A percentile compares a stretch with the other conserved stretches of the same genome.
Conservation (phyloP, 148 eudicot species). For the Rhododendron griersonianum region DNA sequence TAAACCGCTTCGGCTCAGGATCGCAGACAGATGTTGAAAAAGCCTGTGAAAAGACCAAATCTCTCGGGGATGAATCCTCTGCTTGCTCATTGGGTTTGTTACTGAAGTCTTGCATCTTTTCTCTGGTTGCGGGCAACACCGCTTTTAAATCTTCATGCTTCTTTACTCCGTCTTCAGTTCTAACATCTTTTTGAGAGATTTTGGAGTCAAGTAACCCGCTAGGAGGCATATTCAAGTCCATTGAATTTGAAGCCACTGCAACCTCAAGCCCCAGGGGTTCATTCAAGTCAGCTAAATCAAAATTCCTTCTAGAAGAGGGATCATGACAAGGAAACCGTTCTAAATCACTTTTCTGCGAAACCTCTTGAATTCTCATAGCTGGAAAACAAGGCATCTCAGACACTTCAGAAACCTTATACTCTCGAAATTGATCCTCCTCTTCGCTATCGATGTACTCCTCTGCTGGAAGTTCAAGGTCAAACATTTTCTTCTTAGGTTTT, state of each 20-base stretch:
- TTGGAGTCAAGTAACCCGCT: neutral
- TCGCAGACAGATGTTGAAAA: slow-evolving; percentile 2
- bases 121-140: neutral
- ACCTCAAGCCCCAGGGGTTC: slow-evolving; percentile 10
- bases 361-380: slow-evolving; percentile 14
- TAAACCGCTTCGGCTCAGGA: slow-evolving; percentile 4
- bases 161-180: slow-evolving; percentile 4
- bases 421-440: slow-evolving; percentile 22
- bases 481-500: slow-evolving; percentile 32
- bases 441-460: slow-evolving; percentile 42
- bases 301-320: slow-evolving; percentile 15
- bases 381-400: slow-evolving; percentile 14
- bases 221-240: slow-evolving; percentile 27
- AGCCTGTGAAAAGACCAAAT: neutral
- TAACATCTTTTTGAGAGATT: neutral
- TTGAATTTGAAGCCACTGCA: neutral
- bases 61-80: slow-evolving; percentile 3
- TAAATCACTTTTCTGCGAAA: slow-evolving; percentile 8
- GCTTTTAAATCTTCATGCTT: slow-evolving; percentile 4
- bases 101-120: neutral
- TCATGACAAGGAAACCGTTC: slow-evolving; percentile 6
- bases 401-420: slow-evolving; percentile 12
- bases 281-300: slow-evolving; percentile 30
- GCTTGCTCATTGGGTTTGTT: neutral
- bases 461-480: slow-evolving; percentile 59